phyloP scores from a whole-genome alignment of 768 basidiomycete species.

The Melanogaster broomeanus region DNA sequence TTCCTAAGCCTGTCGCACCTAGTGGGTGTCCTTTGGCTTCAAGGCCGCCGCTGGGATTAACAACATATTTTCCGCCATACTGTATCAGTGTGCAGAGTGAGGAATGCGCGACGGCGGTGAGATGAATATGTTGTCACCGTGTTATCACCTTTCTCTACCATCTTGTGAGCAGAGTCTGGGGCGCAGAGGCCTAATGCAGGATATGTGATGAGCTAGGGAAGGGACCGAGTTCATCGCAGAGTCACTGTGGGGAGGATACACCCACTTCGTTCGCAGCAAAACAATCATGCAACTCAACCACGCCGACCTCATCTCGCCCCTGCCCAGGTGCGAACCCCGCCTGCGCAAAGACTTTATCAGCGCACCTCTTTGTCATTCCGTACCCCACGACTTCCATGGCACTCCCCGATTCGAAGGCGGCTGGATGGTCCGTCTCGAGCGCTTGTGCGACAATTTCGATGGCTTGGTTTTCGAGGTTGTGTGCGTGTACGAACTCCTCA shows the following conservation, averaged over 20 bases:
- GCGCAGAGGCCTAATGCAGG: constrained; percentile 75
- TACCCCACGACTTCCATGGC: constrained; percentile 86
- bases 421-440: constrained; percentile 64
- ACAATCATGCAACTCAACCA: constrained; percentile 86
- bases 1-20: constrained; percentile 80
- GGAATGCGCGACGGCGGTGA: neutral
- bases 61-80: constrained; percentile 84
- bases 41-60: constrained; percentile 84
- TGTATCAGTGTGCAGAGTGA: constrained; percentile 29
- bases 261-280: constrained; percentile 79
- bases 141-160: constrained; percentile 77
- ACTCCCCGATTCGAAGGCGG: constrained; percentile 64
- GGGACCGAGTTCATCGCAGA: neutral
- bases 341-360: constrained; percentile 67
- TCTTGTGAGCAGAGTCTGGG: constrained; percentile 64
- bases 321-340: constrained; percentile 68
- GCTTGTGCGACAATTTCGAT: constrained; percentile 76
- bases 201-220: constrained; percentile 70
- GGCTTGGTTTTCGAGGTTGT: constrained; percentile 81
- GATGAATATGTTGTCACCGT: constrained; percentile 47
- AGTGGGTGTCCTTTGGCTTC: constrained; percentile 90
- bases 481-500: constrained; percentile 72
- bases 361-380: constrained; percentile 67
- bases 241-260: neutral
- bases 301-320: constrained; percentile 74